Evolutionary conservation across 805 yeast genomes (phyloP), one percentile per base, ranked within the genome.

Genomic region (Ogataea trehalophila): DNA sequence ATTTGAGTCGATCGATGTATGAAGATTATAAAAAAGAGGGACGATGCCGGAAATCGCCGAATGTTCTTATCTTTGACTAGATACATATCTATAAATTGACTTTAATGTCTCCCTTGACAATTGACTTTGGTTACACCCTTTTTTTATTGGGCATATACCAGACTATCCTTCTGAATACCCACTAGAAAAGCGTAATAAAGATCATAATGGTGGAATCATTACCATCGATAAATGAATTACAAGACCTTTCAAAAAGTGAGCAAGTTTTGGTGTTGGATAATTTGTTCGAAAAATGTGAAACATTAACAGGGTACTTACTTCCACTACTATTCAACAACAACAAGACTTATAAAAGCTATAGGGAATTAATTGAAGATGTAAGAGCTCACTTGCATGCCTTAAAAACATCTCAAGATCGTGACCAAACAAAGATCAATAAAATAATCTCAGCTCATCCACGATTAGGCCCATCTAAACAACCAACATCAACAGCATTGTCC

Each of bases 381-480:
- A 37, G 39, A 37, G 5, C 22, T 5, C n/a, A 15, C 5, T 16
- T 37, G 6, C 4, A 18, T 22, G 5, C 33, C 11, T 14, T 33
- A 17, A 14, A 13, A 40, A 7, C 37, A 17, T n/a, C 37, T 39
- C 14, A 36, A 22, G 38, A 9, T 17, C 26, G 9, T 26, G 34
- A 9, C 26, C 41, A 22, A 41, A 8, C 33, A 1, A 43, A 18
- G 5, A 54, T 65, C 5, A 56, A 61, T 39, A 68, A 75, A 37
- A 88, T 91, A 47, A 80, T 91, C n/a, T 83, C 87, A 1, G 96
- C 97, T 0, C 97, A 90, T 67, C 97, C 97, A 16, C 72, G 96
- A 47, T 70, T 90, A 16, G 97, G 97, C 0, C 87, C 86, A 3
- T 72, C 81, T 3, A 67, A 60, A 50, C 22, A 39, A 15, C 37